Conservation (phyloP, 148 eudicot genomes). For the Chenopodium quinoa region DNA sequence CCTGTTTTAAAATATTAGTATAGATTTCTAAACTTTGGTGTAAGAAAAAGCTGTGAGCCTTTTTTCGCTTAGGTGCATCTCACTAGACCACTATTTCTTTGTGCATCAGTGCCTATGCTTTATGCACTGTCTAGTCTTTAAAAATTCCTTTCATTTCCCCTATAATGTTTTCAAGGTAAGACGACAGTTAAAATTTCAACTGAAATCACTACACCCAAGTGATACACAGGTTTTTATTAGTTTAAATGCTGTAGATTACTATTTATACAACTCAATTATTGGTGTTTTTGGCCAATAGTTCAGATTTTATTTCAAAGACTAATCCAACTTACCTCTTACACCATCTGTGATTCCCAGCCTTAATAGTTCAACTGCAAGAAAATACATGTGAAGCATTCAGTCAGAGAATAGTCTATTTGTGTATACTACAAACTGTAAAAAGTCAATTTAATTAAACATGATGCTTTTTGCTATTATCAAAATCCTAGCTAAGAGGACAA, state of each 20-base stretch:
- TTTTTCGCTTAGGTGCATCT: no score
- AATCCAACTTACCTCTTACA: conserved; percentile 54
- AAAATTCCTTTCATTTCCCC: neutral
- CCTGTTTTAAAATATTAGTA: no score
- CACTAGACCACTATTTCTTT: no score
- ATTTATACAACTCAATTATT: neutral
- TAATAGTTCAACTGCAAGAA: conserved; percentile 75
- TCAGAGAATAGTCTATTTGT: conserved; percentile 20
- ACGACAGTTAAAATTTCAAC: neutral
- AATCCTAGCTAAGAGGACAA: neutral
- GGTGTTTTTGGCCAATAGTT: neutral
- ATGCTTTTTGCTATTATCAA: neutral
- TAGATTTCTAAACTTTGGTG: no score
- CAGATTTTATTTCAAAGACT: neutral
- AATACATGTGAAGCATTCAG: conserved; percentile 14
- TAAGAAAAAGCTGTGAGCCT: no score
- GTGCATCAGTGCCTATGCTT: no score
- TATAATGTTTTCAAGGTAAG: neutral
- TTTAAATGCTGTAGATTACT: neutral
- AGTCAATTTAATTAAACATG: neutral
- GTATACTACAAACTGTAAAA: neutral
- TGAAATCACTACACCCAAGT: neutral
- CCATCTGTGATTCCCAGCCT: conserved; percentile 76
- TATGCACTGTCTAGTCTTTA: neutral
- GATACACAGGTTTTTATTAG: neutral